Conservation (phyloP, 1,139 yeast species). For the Yamadazyma sp. region DNA sequence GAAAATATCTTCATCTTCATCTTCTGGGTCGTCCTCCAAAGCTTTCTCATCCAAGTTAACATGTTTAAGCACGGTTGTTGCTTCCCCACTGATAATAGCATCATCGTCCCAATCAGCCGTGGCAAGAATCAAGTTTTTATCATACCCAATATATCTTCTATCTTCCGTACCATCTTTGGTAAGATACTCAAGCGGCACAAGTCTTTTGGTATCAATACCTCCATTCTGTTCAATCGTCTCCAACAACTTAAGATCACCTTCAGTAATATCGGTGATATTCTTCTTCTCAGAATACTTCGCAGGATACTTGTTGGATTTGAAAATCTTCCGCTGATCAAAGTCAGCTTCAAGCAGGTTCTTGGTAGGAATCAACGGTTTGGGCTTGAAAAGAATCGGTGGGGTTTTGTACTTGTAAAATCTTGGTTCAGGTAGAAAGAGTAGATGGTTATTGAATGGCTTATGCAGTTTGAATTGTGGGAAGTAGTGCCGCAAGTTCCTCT, state of each 20-base stretch:
- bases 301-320: constrained; percentile 29
- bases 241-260: constrained; percentile 33
- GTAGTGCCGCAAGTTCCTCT: constrained; percentile 43
- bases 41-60: constrained; percentile 9
- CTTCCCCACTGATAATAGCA: constrained; percentile 54
- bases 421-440: constrained; percentile 66
- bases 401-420: constrained; percentile 49
- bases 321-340: constrained; percentile 44
- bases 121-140: constrained; percentile 66
- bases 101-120: constrained; percentile 86
- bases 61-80: constrained; percentile 7
- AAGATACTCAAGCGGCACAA: constrained; percentile 30
- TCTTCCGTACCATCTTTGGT: constrained; percentile 36
- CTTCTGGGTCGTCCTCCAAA: constrained; percentile 58
- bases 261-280: constrained; percentile 24
- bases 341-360: constrained; percentile 50
- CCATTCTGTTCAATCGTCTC: constrained; percentile 20
- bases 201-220: constrained; percentile 12
- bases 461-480: constrained; percentile 64
- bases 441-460: constrained; percentile 62
- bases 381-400: constrained; percentile 46
- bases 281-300: constrained; percentile 1
- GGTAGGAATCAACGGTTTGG: constrained; percentile 65
- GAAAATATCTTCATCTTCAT: constrained; percentile 77
- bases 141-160: constrained; percentile 42